Evolutionary conservation across 768 basidiomycete species (phyloP), one percentile per base, ranked within the genome.

Genomic region (Trametes cingulata): DNA sequence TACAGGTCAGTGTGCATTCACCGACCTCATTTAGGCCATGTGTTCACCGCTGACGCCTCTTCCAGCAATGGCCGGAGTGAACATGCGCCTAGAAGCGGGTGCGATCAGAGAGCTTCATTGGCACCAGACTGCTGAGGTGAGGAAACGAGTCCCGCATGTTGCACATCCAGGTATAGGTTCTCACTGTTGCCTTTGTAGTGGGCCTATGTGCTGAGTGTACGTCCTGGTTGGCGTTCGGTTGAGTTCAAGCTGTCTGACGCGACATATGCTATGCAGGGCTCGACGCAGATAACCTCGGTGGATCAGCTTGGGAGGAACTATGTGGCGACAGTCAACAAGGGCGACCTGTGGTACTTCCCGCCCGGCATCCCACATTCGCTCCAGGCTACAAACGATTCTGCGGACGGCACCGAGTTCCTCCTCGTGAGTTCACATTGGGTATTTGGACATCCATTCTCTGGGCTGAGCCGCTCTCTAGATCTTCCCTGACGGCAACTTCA

Each of bases 311-410:
- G 83, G 9, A 75, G 73, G 52, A 82, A 81, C 69, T 84, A 74
- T 59, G 69, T 82, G 29, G 77, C 78, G 27, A 83, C 77, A 41
- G 78, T 83, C 35, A 81, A 71, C 29, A 68, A 76, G 36, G 82
- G 81, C 15, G 82, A 84, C 64, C 62, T 83, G 14, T 84, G 83
- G 82, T 84, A 77, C 70, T 83, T 84, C 73, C 83, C 82, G 14
- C 75, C 83, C 7, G 82, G 82, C 5, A 75, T 79, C 51, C 83
- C 84, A 1, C 83, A 85, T 66, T 80, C 79, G 14, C 72, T 85
- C 12, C 83, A 84, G 69, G 84, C 78, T 7, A 82, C 79, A 1
- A 67, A 67, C 37, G 78, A 79, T 55, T 70, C 76, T 50, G 72
- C 76, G 8, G 75, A 75, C 9, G 83, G 83, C 3, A 73, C 78